phyloP scores from a whole-genome alignment of 805 yeast species.

The Candida takata region DNA sequence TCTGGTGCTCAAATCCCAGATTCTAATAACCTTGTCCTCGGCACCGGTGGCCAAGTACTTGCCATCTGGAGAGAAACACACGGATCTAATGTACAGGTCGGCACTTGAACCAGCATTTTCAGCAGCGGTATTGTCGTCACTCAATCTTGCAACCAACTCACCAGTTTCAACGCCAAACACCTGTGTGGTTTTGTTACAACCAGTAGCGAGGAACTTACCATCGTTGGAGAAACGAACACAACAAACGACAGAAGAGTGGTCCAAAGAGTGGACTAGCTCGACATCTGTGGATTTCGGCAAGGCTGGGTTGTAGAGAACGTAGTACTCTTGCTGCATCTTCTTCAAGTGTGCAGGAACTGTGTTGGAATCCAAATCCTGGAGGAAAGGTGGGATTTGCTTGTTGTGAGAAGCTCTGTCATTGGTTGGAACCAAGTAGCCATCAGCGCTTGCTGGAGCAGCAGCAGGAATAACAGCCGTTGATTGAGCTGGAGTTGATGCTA shows the following conservation, averaged over 20 bases:
- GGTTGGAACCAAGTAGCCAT: conserved; percentile 32
- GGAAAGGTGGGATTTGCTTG: conserved; percentile 76
- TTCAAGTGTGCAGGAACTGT: conserved; percentile 70
- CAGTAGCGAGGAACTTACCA: conserved; percentile 91
- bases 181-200: conserved; percentile 93
- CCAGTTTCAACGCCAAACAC: conserved; percentile 92
- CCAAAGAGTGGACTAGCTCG: conserved; percentile 81
- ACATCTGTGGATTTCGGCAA: conserved; percentile 73
- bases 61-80: conserved; percentile 94
- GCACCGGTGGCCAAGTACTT: conserved; percentile 92
- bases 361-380: conserved; percentile 72
- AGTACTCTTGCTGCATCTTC: conserved; percentile 79
- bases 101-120: conserved; percentile 40
- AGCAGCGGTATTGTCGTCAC: conserved; percentile 61
- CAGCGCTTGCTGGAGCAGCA: conserved; percentile 15
- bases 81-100: conserved; percentile 89
- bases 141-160: conserved; percentile 75
- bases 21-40: conserved; percentile 83
- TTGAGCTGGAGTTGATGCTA: conserved; percentile 13
- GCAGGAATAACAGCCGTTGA: conserved; percentile 12
- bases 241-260: conserved; percentile 92
- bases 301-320: conserved; percentile 85
- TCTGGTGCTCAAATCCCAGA: conserved; percentile 88
- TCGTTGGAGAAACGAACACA: conserved; percentile 90
- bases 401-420: conserved; percentile 41